Percentiles rank a stretch among this genome's conserved stretches.
Evolutionary conservation across 768 basidiomycete genomes (phyloP).

Genomic region (Trametes maxima): DNA sequence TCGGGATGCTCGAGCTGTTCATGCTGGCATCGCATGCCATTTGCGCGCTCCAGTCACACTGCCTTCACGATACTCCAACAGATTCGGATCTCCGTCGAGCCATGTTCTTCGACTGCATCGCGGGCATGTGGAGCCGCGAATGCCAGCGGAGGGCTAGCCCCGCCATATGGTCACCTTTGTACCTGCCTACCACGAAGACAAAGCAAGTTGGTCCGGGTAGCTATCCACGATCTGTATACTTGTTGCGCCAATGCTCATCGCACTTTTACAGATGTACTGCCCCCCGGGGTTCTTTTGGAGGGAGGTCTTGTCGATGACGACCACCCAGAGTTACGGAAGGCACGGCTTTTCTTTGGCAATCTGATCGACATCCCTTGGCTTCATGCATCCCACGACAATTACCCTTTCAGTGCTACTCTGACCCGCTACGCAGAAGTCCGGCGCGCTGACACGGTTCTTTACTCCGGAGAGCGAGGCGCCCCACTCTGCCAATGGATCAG

Average conservation of each 20-base stretch:
- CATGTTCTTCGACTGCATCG: constrained; percentile 5
- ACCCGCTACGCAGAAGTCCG: constrained; percentile 2
- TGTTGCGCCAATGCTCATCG: too few species aligned
- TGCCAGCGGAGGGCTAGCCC: neutral
- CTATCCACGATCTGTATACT: neutral
- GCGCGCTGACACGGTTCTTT: neutral
- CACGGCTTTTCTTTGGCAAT: neutral
- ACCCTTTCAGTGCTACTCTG: neutral
- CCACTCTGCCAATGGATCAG: constrained; percentile 4
- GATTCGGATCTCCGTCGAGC: constrained; percentile 2
- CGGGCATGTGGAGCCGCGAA: neutral
- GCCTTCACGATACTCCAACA: neutral
- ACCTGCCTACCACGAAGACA: neutral
- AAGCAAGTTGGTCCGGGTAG: neutral
- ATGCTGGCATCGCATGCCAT: neutral
- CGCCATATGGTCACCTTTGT: constrained; percentile 3
- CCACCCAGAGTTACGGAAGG: neutral
- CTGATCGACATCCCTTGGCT: constrained; percentile 4
- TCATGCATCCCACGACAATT: neutral
- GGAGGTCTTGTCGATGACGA: neutral
- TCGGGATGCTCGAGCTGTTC: neutral
- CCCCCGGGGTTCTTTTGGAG: neutral
- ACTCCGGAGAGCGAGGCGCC: constrained; percentile 3
- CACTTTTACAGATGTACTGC: neutral
- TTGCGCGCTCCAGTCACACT: neutral